A percentile compares a stretch with the other conserved stretches of the same genome.
Evolutionary conservation across 1,139 yeast genomes (phyloP).

Genomic region (Geotrichum reessii): DNA sequence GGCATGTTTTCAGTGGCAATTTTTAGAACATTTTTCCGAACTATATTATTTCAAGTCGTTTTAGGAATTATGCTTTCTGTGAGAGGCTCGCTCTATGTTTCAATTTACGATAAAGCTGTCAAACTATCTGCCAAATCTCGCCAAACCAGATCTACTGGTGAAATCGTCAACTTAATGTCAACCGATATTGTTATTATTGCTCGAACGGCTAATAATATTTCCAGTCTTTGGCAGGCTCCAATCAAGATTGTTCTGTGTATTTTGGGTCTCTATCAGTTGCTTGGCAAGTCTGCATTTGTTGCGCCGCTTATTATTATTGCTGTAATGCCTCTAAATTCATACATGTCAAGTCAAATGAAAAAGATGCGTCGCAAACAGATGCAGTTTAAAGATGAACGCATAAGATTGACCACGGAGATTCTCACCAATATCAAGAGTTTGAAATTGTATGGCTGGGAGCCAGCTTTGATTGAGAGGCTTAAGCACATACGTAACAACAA

Average conservation of each 20-base stretch:
- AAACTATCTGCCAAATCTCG: conserved; percentile 75
- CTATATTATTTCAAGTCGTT: conserved; percentile 54
- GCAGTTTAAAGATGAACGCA: conserved; percentile 60
- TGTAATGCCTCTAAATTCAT: conserved; percentile 55
- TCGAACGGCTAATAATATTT: conserved; percentile 48
- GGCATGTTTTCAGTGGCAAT: conserved; percentile 77
- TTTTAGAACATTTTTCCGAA: conserved; percentile 74
- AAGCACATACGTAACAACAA: conserved; percentile 71
- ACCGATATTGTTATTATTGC: conserved; percentile 70
- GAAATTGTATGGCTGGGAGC: conserved; percentile 72
- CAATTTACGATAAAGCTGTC: conserved; percentile 73
- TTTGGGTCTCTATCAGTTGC: conserved; percentile 49
- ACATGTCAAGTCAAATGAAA: conserved; percentile 46
- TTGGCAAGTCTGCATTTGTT: conserved; percentile 59
- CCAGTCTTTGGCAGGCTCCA: conserved; percentile 55
- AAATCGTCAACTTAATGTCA: conserved; percentile 68
- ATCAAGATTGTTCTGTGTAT: conserved; percentile 51
- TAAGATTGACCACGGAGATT: conserved; percentile 59
- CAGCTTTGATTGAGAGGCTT: conserved; percentile 50
- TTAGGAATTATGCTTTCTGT: conserved; percentile 34
- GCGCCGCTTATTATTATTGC: conserved; percentile 52
- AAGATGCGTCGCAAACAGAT: conserved; percentile 53
- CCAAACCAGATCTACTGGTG: conserved; percentile 76
- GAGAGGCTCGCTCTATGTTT: conserved; percentile 62
- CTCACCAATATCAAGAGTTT: conserved; percentile 60